Evolutionary conservation across 441 rosid species (phyloP).

Genomic region (Adansonia rubrostipa): DNA sequence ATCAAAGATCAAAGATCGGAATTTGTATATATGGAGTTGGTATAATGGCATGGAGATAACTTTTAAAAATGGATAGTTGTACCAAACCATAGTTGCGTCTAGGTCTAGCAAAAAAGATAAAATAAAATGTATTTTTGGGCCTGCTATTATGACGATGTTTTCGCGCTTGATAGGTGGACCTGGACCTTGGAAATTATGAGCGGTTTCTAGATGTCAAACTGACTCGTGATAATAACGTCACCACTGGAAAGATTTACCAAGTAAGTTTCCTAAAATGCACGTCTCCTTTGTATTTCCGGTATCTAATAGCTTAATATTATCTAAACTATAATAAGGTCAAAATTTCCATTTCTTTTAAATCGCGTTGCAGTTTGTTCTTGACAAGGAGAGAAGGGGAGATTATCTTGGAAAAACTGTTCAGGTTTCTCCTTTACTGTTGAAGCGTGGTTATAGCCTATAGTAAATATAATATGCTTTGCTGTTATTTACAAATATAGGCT

Average conservation of each 20-base stretch:
- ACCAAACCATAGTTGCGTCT: neutral
- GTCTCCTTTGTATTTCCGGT: slow-evolving; percentile 25
- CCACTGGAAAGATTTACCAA: slow-evolving; percentile 93
- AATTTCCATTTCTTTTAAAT: slow-evolving; percentile 2
- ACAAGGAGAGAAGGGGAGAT: slow-evolving; percentile 95
- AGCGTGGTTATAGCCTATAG: neutral
- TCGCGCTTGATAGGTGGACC: slow-evolving; percentile 72
- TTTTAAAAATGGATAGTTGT: neutral
- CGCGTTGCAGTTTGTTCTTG: slow-evolving; percentile 63
- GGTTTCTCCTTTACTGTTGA: slow-evolving; percentile 41
- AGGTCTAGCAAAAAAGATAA: neutral
- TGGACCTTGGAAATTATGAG: slow-evolving; percentile 99
- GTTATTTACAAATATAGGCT: neutral
- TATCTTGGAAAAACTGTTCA: slow-evolving; percentile 95
- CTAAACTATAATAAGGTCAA: neutral
- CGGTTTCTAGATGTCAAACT: slow-evolving; percentile 80
- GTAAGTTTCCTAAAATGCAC: slow-evolving; percentile 39
- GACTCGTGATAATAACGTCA: slow-evolving; percentile 87
- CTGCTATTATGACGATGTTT: neutral
- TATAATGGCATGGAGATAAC: too few relatives aligned
- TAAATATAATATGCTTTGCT: neutral
- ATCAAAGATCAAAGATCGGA: neutral
- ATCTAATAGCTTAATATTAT: neutral
- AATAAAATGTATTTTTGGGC: neutral
- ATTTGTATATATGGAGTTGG: neutral